phyloP scores from a whole-genome alignment of 1,284 basidiomycete genomes.

The Peniophora sp. region DNA sequence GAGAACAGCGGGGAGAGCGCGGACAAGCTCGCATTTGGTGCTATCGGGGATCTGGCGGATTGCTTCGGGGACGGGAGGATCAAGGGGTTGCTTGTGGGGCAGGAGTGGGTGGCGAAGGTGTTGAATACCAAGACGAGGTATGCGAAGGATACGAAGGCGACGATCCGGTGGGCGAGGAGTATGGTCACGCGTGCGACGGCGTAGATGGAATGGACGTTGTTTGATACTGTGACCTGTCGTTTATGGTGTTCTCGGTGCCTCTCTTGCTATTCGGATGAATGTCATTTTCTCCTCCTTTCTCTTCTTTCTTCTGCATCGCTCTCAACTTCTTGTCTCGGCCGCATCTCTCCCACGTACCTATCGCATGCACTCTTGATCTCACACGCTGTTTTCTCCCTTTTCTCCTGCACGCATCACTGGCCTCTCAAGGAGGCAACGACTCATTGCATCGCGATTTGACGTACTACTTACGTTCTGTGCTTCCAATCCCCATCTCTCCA shows the following conservation, averaged over 20 bases:
- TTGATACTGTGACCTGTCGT: neutral
- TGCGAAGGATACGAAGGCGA: slow-evolving; percentile 67
- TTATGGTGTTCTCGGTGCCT: neutral
- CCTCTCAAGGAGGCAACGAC: slow-evolving; percentile 17
- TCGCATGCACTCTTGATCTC: slow-evolving; percentile 1
- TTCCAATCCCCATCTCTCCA: too few relatives aligned
- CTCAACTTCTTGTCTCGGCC: neutral
- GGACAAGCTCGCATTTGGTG: slow-evolving; percentile 70
- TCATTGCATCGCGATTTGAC: slow-evolving; percentile 16
- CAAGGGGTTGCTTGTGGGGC: slow-evolving; percentile 66
- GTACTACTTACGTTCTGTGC: too few relatives aligned
- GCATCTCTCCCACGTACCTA: too few relatives aligned
- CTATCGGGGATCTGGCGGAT: slow-evolving; percentile 91
- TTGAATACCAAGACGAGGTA: slow-evolving; percentile 66
- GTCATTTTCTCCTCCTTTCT: slow-evolving; percentile 3
- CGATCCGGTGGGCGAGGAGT: slow-evolving; percentile 61
- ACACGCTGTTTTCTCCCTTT: slow-evolving; percentile 4
- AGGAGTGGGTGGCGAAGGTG: slow-evolving; percentile 77
- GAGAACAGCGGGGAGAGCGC: slow-evolving; percentile 80
- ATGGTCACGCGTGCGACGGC: slow-evolving; percentile 39
- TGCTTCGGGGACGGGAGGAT: slow-evolving; percentile 76
- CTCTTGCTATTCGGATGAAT: slow-evolving; percentile 1
- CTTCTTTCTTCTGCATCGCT: slow-evolving; percentile 11
- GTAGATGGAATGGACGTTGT: slow-evolving; percentile 27
- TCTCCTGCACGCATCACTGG: slow-evolving; percentile 12